Evolutionary conservation across 192 early-diverging fungal species (phyloP), one percentile per base, ranked within the genome.

Genomic region (Gonapodya prolifera): DNA sequence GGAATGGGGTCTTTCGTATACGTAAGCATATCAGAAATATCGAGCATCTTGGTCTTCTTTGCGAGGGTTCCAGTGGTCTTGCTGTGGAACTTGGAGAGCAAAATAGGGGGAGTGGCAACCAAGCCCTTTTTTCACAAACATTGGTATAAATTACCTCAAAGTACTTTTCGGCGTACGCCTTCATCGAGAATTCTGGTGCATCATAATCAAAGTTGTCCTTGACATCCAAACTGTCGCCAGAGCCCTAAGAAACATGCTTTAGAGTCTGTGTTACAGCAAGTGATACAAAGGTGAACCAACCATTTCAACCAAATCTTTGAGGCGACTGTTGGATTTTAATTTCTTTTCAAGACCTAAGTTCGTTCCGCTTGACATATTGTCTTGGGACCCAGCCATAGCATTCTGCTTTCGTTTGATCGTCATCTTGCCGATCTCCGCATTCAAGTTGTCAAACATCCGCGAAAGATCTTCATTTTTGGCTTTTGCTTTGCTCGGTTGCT

Each of bases 91-190:
- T 80, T 31, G 17, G 35, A 30, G 35, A 23, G 8, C 45, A n/a
- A n/a, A n/a, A n/a, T n/a, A n/a, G n/a, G n/a, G n/a, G n/a, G n/a
- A n/a, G n/a, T 69, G n/a, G 73, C 23, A 13, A 75, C 8, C n/a
- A 23, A 75, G 23, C 35, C 8, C 23, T n/a, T n/a, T 75, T 75
- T n/a, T 2, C 31, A n/a, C 8, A 13, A n/a, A 16, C 31, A 34
- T n/a, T 16, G n/a, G 73, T 13, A 13, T 2, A 2, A 13, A 2
- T 75, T 23, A 75, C 73, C 77, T 85, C 83, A 75, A 85, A 85
- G 77, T 85, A 74, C 77, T 81, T 82, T 73, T 80, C 79, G 8
- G 80, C 84, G 69, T 80, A 85, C 1, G 70, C 35, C 33, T 82
- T 69, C 70, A 85, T 80, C 0, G 35, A 1, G 33, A 77, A 75